Evolutionary conservation across 2,329 filamentous ascomycete genomes (phyloP), one percentile per base, ranked within the genome.

Genomic region (Didymella pomorum): DNA sequence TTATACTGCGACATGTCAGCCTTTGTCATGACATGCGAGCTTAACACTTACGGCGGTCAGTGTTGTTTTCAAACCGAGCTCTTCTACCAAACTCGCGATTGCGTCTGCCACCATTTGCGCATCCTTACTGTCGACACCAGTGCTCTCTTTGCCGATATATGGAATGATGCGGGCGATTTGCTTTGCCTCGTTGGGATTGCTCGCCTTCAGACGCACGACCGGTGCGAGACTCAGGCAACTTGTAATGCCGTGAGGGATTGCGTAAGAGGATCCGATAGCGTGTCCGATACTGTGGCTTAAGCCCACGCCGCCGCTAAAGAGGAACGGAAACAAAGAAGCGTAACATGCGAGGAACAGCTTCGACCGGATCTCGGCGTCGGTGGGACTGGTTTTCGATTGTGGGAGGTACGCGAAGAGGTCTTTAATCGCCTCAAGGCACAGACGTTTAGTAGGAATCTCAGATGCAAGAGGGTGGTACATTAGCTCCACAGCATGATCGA

Each of bases 191-290:
- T 79, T 77, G 9, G 72, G 70, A 16, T 79, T 79, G 52, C 73
- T 71, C 0, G 83, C 81, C 62, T 85, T 85, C 47, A 85, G 71
- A 64, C 81, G 81, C 2, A 85, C 79, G 2, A 84, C 83, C 44
- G 82, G 80, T 0, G 81, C 80, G 3, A 86, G 70, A 25, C 82
- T 84, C 62, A 86, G 62, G 62, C 83, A 85, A 16, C 79, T 82
- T 0, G 83, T 86, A 47, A 84, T 80, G 2, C 83, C 83, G 56
- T 86, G 83, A 0, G 84, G 84, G 45, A 86, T 86, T 2, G 76
- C 72, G 61, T 85, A 86, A 0, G 84, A 84, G 9, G 79, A 80
- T 14, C 84, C 84, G 31, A 86, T 76, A 0, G 84, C 82, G 65
- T 86, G 83, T 21, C 80, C 80, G 52, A 83, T 71, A 25, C 76